A percentile compares a stretch with the other conserved stretches of the same genome.
phyloP scores from a whole-genome alignment of 2,329 filamentous ascomycete species.

The Diaporthe sp. region DNA sequence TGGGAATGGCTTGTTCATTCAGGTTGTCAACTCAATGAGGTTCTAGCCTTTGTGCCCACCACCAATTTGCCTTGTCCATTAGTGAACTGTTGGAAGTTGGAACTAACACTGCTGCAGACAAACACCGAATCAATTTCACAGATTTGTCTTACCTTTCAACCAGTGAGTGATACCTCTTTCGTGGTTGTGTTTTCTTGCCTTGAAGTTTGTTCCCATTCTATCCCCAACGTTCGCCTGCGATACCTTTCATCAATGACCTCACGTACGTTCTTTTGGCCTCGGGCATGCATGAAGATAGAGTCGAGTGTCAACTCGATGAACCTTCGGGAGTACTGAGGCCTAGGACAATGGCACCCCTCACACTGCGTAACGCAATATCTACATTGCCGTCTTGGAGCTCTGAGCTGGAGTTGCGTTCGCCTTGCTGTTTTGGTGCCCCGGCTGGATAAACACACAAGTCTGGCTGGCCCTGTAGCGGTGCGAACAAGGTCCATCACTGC shows the following conservation, averaged over 20 bases:
- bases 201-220: neutral
- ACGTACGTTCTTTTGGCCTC: neutral
- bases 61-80: too few relatives aligned
- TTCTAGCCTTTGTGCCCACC: too few relatives aligned
- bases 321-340: neutral
- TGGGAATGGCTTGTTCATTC: too few relatives aligned
- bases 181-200: neutral
- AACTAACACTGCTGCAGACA: neutral
- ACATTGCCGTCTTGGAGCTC: neutral
- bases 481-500: neutral
- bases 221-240: neutral
- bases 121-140: neutral
- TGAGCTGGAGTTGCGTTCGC: neutral
- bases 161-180: neutral
- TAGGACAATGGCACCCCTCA: neutral
- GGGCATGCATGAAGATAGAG: neutral
- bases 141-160: neutral
- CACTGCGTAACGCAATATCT: neutral
- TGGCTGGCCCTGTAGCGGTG: neutral
- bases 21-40: too few relatives aligned
- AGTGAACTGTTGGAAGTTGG: too few relatives aligned
- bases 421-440: neutral
- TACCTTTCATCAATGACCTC: neutral
- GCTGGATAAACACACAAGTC: neutral
- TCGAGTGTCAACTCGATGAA: neutral